A percentile compares a stretch with the other conserved stretches of the same genome.
Conservation (phyloP, 2,329 filamentous ascomycete genomes). For the Epicoccum nigrum region DNA sequence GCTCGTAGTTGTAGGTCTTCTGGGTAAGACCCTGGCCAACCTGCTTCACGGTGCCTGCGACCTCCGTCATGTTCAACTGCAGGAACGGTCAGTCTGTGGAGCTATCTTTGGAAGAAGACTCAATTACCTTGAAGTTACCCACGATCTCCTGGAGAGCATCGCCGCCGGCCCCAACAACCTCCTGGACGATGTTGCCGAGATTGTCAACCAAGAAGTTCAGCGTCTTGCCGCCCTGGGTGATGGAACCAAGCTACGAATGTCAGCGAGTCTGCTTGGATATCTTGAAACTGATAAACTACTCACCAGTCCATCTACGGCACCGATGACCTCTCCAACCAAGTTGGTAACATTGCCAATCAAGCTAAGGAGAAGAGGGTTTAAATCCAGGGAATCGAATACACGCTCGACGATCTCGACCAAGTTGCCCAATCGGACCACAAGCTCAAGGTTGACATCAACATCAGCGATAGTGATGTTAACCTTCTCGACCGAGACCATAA, state of each 20-base stretch:
- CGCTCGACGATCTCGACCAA: constrained; percentile 67
- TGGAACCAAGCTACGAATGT: constrained; percentile 55
- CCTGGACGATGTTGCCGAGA: constrained; percentile 67
- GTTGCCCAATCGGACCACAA: constrained; percentile 65
- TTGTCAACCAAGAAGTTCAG: constrained; percentile 66
- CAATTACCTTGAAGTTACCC: constrained; percentile 57
- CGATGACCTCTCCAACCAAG: constrained; percentile 60
- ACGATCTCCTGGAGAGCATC: constrained; percentile 59
- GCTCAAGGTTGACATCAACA: constrained; percentile 64
- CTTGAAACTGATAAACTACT: not conserved
- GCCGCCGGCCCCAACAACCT: constrained; percentile 58
- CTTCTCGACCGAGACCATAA: constrained; percentile 54
- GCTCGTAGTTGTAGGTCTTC: constrained; percentile 60
- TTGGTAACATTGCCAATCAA: constrained; percentile 61
- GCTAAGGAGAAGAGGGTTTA: constrained; percentile 66
- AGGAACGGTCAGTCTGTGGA: not conserved
- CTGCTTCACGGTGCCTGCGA: constrained; percentile 43
- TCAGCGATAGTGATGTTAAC: constrained; percentile 68
- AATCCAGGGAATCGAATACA: constrained; percentile 63
- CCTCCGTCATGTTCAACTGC: constrained; percentile 62
- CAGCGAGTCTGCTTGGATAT: not conserved
- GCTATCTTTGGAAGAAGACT: not conserved
- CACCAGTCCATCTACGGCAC: constrained; percentile 62
- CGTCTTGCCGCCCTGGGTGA: constrained; percentile 61
- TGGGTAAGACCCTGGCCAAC: constrained; percentile 52